Conservation (phyloP, 1,139 yeast species). For the Candida dubliniensis region DNA sequence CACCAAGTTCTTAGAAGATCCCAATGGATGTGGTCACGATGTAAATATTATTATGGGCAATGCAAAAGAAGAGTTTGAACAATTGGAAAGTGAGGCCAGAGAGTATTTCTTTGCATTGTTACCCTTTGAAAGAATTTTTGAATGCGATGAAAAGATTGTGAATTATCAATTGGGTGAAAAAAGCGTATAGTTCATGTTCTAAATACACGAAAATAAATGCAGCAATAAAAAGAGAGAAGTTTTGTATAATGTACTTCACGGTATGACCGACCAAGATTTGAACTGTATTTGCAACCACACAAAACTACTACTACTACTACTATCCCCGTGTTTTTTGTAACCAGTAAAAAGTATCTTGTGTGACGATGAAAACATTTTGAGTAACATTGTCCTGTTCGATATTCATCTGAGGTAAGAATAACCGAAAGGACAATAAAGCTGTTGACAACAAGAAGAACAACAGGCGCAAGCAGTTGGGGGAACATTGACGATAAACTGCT, state of each 20-base stretch:
- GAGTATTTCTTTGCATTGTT: conserved; percentile 4
- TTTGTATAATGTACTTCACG: no score
- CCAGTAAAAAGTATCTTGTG: no score
- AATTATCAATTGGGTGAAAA: not conserved
- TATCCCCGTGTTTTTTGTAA: no score
- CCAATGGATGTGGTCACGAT: not conserved
- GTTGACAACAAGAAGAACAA: no score
- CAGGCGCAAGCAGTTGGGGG: no score
- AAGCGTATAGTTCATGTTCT: not conserved
- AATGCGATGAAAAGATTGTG: conserved; percentile 2
- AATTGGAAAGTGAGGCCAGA: conserved; percentile 3
- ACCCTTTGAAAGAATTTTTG: conserved; percentile 1
- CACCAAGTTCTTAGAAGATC: not conserved
- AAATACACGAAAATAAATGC: no score
- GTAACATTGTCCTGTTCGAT: no score
- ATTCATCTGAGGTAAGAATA: not conserved
- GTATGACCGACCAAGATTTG: no score
- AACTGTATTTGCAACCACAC: not conserved
- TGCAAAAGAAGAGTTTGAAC: conserved; percentile 5
- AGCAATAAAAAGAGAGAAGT: no score
- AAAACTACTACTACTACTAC: no score
- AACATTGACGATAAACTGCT: no score
- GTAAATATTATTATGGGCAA: conserved; percentile 5
- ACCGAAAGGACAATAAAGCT: not conserved
- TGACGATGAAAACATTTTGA: no score